Percentiles rank a stretch among this genome's conserved stretches.
phyloP scores from a whole-genome alignment of 331 rosid genomes.

The Quercus lobata region DNA sequence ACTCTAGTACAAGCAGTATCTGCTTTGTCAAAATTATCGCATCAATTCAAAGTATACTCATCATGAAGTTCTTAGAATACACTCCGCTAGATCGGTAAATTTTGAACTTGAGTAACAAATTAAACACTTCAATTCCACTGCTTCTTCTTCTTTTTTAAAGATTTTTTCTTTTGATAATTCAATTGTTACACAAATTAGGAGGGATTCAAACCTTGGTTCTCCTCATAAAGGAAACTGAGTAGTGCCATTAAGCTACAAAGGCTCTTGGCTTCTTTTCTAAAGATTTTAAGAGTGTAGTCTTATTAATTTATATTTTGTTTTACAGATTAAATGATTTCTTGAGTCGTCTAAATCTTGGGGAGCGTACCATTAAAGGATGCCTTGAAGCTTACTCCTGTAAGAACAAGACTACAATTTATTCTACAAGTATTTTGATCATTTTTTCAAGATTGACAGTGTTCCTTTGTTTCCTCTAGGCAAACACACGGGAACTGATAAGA shows the following conservation, averaged over 20 bases:
- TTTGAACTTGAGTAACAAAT: neutral
- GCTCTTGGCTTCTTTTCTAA: too few species aligned
- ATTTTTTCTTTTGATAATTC: neutral
- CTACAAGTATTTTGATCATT: neutral
- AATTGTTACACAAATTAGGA: too few species aligned
- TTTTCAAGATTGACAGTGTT: conserved; percentile 6
- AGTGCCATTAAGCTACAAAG: rapidly evolving
- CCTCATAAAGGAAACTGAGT: too few species aligned
- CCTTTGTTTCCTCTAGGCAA: conserved; percentile 47
- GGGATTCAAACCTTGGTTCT: too few species aligned
- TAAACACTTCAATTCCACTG: neutral
- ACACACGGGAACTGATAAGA: conserved; percentile 91
- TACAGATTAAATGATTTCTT: conserved; percentile 70
- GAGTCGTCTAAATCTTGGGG: conserved; percentile 79
- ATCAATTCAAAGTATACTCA: neutral
- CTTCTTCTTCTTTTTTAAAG: neutral
- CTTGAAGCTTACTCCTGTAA: conserved; percentile 97
- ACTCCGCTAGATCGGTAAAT: conserved; percentile 78
- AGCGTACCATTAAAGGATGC: conserved; percentile 76
- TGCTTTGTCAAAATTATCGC: neutral
- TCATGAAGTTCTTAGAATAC: conserved; percentile 85
- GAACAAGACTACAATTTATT: conserved; percentile 18
- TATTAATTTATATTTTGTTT: neutral
- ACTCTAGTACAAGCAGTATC: neutral
- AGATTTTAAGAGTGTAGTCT: neutral